Base-by-base conservation (phyloP, 2,329 filamentous ascomycete species). In the Nakataea oryzae region DNA sequence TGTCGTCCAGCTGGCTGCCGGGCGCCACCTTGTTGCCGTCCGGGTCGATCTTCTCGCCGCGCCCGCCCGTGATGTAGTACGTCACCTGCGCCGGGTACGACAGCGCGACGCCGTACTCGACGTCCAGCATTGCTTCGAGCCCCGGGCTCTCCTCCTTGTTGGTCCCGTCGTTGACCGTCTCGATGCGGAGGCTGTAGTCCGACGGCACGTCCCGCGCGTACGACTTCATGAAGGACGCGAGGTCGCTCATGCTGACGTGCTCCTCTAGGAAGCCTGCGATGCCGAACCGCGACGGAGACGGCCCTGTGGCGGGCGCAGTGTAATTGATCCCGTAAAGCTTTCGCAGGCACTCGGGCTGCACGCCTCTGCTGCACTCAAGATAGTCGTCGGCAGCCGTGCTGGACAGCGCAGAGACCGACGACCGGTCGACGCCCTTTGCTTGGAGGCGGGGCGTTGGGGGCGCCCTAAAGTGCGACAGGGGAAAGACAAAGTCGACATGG, bases 241-340 rank as follows among this genome's bases (percentile, higher is more conserved):
- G 71, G 65, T 82, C 80, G 4, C 69, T 62, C 63, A 78, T 73
- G 65, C 76, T 78, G 66, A 76, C 74, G 65, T 76, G 78, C 65
- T 82, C 70, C 24, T 79, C 78, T 0, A 82, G 74, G 67, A 82
- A 82, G 9, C 80, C 79, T 1, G 78, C 78, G 27, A 82, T 71
- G 30, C 76, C 80, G 58, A 81, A 70, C 0, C 75, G 74, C 9
- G 75, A 74, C 0, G 70, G 68, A 1, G 77, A 76, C 64, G 67
- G 63, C 12, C 56, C 26, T 8, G 41, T 60, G 12, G 68, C 57
- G n/a, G 59, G 27, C 21, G 59, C 28, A n/a, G 24, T 34, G n/a
- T 61, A 57, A n/a, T 61, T 61, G 29, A 61, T 61, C 8, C 24
- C 50, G 13, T 61, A 61, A 11, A 61, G 59, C 21, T 29, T 26